A percentile compares a stretch with the other conserved stretches of the same genome.
These are phyloP conservation scores for Eruca vesicaria DNA, from an alignment of 441 rosid genomes.

Conservation along the genomic window DNA sequence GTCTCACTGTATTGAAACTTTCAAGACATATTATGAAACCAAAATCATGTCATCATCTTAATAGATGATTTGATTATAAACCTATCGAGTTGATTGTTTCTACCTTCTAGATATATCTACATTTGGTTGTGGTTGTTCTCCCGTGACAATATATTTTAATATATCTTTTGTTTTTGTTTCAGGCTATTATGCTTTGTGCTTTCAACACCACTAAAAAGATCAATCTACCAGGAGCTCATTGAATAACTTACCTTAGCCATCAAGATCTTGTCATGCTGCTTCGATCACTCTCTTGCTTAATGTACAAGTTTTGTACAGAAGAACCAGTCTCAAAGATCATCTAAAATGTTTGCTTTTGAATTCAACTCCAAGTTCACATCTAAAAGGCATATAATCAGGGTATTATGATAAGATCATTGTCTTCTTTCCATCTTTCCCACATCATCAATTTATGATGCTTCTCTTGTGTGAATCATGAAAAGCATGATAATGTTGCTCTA, in stretches of 20 bases:
- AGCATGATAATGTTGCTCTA: slow-evolving; percentile 67
- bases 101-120: slow-evolving; percentile 54
- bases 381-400: too few species aligned
- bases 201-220: slow-evolving; percentile 62
- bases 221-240: slow-evolving; percentile 69
- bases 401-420: slow-evolving; percentile 64
- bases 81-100: slow-evolving; percentile 73
- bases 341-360: slow-evolving; percentile 1
- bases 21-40: slow-evolving; percentile 63
- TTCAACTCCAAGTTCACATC: not conserved
- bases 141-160: slow-evolving; percentile 2
- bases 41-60: slow-evolving; percentile 67
- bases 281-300: slow-evolving; percentile 78
- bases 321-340: slow-evolving; percentile 58
- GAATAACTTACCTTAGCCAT: slow-evolving; percentile 67
- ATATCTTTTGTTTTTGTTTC: too few species aligned
- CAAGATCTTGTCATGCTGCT: slow-evolving; percentile 78
- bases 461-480: slow-evolving; percentile 93
- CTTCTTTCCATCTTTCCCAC: too few species aligned
- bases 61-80: slow-evolving; percentile 64
- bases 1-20: slow-evolving; percentile 78
- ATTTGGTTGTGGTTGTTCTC: not conserved
- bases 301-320: slow-evolving; percentile 76
- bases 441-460: too few species aligned
- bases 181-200: slow-evolving; percentile 61